Percentiles rank a stretch among this genome's conserved stretches.
Conservation (phyloP, 257 asterid species). For the Lantana camara region DNA sequence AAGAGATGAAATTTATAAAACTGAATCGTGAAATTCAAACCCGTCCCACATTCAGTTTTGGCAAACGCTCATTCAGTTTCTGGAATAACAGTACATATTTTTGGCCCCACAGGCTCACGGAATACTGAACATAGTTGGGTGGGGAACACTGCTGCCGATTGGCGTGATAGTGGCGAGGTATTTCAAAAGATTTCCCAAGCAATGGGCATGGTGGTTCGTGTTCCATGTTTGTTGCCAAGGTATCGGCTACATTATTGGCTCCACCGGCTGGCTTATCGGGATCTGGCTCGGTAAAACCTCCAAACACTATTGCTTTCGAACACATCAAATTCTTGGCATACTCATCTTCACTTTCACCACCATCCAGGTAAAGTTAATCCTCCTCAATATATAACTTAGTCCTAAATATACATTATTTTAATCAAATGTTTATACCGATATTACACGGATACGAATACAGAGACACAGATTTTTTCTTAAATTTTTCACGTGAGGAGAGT, state of each 20-base stretch:
- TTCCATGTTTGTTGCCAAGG: conserved; percentile 47
- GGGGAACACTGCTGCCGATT: conserved; percentile 62
- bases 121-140: conserved; percentile 54
- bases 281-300: conserved; percentile 52
- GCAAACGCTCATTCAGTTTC: neutral
- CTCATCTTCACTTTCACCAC: conserved; percentile 53
- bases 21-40: no score
- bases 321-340: conserved; percentile 42
- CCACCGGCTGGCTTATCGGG: conserved; percentile 52
- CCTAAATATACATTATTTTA: no score
- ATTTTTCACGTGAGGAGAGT: no score
- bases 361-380: conserved; percentile 44
- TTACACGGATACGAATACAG: no score
- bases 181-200: conserved; percentile 28
- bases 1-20: no score
- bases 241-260: conserved; percentile 49
- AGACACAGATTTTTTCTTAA: no score
- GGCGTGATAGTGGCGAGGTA: conserved; percentile 65
- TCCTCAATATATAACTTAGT: no score
- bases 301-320: conserved; percentile 33
- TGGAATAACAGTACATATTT: no score
- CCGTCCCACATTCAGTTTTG: no score
- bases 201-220: conserved; percentile 17
- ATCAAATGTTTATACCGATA: no score
- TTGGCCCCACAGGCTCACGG: conserved; percentile 62